Base-by-base conservation (phyloP, 176 grass and related monocot species). In the Echinochloa phyllopogon region DNA sequence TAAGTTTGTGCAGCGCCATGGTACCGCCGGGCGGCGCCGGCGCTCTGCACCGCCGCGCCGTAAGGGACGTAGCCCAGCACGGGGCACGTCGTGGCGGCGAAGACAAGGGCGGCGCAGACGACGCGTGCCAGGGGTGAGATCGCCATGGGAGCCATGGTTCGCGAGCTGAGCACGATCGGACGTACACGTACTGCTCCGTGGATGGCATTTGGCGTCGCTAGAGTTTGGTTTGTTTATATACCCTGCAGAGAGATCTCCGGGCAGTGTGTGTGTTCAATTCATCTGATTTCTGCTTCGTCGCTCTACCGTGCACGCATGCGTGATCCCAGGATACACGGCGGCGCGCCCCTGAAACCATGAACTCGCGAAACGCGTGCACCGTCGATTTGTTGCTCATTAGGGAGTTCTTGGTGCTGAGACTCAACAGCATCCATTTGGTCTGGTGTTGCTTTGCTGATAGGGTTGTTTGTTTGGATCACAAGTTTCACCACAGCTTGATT, bases 261-360 rank as follows among this genome's bases (percentile, higher is more conserved):
- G 12, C 13, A 20, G 33, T 59, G 9, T 20, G 33, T 69, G 9
- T 5, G 64, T 18, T 67, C 23, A 6, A 51, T 18, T 67, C 23
- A 6, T 45, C 48, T 76, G 33, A 37, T 11, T 29, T 43, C 29
- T 5, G 33, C n/a, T 8, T 24, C 4, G 15, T 43, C 25, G 12
- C 5, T 15, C 50, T 79, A 43, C 18, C 40, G 5, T 37, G 64
- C 42, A 77, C 43, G 64, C 65, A 69, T 13, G 75, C 84, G 39
- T 86, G 75, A 86, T 14, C 84, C 75, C 64, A 59, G 2, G 51
- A 78, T 60, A 23, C 20, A 70, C 8, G 75, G 75, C 29, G 52
- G 10, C 0, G 18, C 65, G 13, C 44, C 75, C 84, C 39, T 3
- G 12, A 86, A 72, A 79, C 43, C 66, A 41, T 71, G 66, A 39